Evolutionary conservation across 2,329 filamentous ascomycete genomes (phyloP).

Genomic region (Drechmeria coniospora): DNA sequence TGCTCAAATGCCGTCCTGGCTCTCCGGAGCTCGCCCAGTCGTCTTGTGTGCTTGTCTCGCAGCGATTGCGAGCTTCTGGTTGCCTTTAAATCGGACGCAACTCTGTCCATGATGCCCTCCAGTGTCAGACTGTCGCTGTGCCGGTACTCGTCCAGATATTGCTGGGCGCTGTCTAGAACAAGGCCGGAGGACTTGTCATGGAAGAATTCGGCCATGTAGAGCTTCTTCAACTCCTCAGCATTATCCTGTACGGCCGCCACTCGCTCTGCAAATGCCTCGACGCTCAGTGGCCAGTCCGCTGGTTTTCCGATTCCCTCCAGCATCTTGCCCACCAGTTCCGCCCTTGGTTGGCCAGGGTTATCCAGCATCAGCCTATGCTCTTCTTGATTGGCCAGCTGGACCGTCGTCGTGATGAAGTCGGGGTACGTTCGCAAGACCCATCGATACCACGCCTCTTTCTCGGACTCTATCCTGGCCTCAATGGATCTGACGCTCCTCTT

Average conservation of each 20-base stretch:
- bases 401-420: constrained; percentile 19
- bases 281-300: constrained; percentile 14
- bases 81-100: constrained; percentile 16
- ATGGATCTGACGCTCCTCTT: constrained; percentile 28
- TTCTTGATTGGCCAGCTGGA: constrained; percentile 13
- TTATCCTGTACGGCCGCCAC: constrained; percentile 16
- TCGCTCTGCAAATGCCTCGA: constrained; percentile 19
- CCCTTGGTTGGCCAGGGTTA: constrained; percentile 20
- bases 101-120: constrained; percentile 19
- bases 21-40: constrained; percentile 30
- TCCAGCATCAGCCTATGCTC: constrained; percentile 20
- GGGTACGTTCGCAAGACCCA: constrained; percentile 24
- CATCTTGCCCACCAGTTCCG: constrained; percentile 21
- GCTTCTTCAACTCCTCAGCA: constrained; percentile 17
- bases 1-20: constrained; percentile 34
- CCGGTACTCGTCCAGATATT: constrained; percentile 24
- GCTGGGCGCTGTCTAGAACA: constrained; percentile 16
- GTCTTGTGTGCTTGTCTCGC: constrained; percentile 21
- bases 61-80: constrained; percentile 16
- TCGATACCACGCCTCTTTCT: constrained; percentile 39
- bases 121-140: constrained; percentile 12
- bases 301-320: constrained; percentile 21
- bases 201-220: constrained; percentile 28
- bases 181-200: constrained; percentile 18
- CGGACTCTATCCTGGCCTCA: constrained; percentile 32